Conservation (phyloP, 1,284 basidiomycete genomes). For the Naganishia sp. region DNA sequence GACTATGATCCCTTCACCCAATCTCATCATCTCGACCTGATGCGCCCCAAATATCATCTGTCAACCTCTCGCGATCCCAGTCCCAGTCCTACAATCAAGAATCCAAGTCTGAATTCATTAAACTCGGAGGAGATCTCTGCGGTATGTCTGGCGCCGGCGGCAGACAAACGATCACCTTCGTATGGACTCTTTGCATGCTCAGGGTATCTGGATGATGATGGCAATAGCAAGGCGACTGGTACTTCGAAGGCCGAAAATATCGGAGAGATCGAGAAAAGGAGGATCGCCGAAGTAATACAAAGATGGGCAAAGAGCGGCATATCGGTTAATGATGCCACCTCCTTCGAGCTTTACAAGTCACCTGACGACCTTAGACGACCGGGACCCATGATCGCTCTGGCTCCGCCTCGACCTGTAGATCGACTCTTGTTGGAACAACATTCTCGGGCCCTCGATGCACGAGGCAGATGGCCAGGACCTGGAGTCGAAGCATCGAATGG, state of each 20-base stretch:
- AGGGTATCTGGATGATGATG: not conserved
- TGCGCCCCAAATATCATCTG: not conserved
- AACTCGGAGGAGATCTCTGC: slow-evolving; percentile 17
- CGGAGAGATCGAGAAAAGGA: not conserved
- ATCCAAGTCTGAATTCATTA: slow-evolving; percentile 12
- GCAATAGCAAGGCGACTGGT: too few relatives aligned
- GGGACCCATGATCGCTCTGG: not conserved
- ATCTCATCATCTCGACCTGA: not conserved
- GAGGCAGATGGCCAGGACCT: not conserved
- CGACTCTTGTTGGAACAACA: not conserved
- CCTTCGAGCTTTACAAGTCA: slow-evolving; percentile 8
- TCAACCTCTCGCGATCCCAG: slow-evolving; percentile 6
- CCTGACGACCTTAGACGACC: not conserved
- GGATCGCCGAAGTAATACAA: slow-evolving; percentile 12
- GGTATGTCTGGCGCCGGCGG: slow-evolving; percentile 1
- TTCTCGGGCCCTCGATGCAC: not conserved
- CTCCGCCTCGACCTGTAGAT: slow-evolving; percentile 1
- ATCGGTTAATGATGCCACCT: not conserved
- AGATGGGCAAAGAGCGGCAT: slow-evolving; percentile 2
- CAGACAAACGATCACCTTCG: not conserved
- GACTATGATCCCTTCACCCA: slow-evolving; percentile 1
- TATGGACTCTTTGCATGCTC: slow-evolving; percentile 19
- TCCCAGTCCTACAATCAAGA: slow-evolving; percentile 15
- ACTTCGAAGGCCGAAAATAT: not conserved
- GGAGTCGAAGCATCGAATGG: slow-evolving; percentile 5